A percentile compares a stretch with the other conserved stretches of the same genome.
Conservation (phyloP, 2,329 filamentous ascomycete genomes). For the Periconia sp. region DNA sequence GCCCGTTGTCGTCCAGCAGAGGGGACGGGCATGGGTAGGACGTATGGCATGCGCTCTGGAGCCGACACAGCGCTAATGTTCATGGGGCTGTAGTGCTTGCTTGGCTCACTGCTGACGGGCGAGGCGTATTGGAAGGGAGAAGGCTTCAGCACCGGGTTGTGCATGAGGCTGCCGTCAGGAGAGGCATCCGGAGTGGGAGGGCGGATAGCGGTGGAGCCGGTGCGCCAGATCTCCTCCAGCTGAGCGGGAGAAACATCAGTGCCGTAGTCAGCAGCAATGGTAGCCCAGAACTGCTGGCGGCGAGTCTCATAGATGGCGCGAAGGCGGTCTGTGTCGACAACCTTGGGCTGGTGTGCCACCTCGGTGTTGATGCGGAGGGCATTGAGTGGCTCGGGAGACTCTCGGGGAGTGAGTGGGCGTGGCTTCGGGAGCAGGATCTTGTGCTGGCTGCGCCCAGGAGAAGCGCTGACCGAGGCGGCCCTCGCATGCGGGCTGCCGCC, state of each 20-base stretch:
- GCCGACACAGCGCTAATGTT: conserved; percentile 39
- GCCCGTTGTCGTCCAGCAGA: conserved; percentile 36
- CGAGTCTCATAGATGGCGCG: conserved; percentile 73
- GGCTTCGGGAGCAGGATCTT: conserved; percentile 69
- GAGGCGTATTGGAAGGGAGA: conserved; percentile 39
- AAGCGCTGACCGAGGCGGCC: conserved; percentile 49
- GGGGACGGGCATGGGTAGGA: conserved; percentile 46
- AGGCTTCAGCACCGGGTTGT: conserved; percentile 42
- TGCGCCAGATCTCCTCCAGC: conserved; percentile 72
- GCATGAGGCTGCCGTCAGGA: conserved; percentile 45
- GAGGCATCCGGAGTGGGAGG: conserved; percentile 48
- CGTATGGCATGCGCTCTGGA: conserved; percentile 43
- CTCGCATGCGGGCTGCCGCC: conserved; percentile 53
- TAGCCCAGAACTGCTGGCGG: conserved; percentile 74
- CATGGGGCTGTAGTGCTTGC: conserved; percentile 41
- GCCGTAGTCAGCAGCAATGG: conserved; percentile 75
- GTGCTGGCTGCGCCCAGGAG: conserved; percentile 61
- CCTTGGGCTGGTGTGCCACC: conserved; percentile 50
- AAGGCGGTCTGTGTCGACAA: conserved; percentile 71
- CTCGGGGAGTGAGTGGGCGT: conserved; percentile 48
- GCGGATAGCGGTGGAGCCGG: conserved; percentile 35
- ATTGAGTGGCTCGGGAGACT: conserved; percentile 45
- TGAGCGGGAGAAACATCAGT: conserved; percentile 64
- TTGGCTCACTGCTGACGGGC: conserved; percentile 34
- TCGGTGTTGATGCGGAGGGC: conserved; percentile 55